Conservation (phyloP, 116 monocot species). For the Dioscorea cayenensis region DNA sequence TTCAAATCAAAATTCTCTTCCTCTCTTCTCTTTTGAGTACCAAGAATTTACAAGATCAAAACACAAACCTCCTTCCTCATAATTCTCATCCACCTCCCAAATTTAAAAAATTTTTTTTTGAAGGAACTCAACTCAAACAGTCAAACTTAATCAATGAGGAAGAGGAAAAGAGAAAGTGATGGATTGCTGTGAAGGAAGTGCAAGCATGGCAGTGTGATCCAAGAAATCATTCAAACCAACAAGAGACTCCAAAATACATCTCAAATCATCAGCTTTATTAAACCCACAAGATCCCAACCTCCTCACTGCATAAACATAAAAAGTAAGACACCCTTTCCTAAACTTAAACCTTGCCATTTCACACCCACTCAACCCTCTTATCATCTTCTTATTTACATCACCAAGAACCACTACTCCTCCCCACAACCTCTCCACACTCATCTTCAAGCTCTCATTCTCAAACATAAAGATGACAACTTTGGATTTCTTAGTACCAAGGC, state of each 20-base stretch:
- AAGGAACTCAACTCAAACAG: no score
- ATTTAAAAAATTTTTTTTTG: neutral
- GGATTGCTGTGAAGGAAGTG: constrained; percentile 67
- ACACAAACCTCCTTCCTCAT: no score
- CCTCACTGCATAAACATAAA: constrained; percentile 87
- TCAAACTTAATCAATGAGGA: constrained; percentile 22
- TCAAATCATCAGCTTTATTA: constrained; percentile 54
- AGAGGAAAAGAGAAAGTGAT: constrained; percentile 50
- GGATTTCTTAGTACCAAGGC: constrained; percentile 93
- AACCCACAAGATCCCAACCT: constrained; percentile 46
- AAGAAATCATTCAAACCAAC: constrained; percentile 75
- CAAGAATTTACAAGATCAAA: no score
- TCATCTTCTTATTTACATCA: constrained; percentile 78
- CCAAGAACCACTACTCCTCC: constrained; percentile 61
- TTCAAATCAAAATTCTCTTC: no score
- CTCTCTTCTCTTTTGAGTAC: no score
- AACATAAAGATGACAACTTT: constrained; percentile 87
- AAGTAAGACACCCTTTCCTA: constrained; percentile 80
- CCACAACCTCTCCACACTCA: constrained; percentile 60
- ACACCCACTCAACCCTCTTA: constrained; percentile 63
- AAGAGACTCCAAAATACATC: constrained; percentile 52
- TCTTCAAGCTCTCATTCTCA: constrained; percentile 69
- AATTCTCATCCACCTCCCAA: neutral
- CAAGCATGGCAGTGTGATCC: constrained; percentile 99
- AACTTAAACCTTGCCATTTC: constrained; percentile 98